Evolutionary conservation across 164 flowering plant genomes (phyloP).

Genomic region (Houttuynia cordata): DNA sequence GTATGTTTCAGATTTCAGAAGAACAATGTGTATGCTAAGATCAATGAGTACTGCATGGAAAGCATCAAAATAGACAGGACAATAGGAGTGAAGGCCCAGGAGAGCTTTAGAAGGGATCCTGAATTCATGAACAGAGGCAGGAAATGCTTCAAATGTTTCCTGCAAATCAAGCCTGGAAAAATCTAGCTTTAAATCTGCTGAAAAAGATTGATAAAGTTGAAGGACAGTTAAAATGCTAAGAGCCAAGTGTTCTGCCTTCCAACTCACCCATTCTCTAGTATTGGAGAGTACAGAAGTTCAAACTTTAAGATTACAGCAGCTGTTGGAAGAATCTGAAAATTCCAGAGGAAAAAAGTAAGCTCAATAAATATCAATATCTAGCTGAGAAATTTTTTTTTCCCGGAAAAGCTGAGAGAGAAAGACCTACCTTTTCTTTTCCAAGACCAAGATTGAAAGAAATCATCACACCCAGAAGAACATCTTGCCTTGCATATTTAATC

Average conservation of each 20-base stretch:
- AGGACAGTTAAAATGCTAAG: neutral
- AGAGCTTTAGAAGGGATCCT: constrained; percentile 94
- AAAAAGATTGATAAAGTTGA: neutral
- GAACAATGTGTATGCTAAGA: constrained; percentile 47
- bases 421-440: constrained; percentile 43
- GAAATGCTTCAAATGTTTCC: constrained; percentile 36
- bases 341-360: neutral
- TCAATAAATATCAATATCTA: constrained; percentile 1
- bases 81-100: constrained; percentile 88
- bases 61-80: constrained; percentile 89
- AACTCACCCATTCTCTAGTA: constrained; percentile 52
- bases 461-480: constrained; percentile 78
- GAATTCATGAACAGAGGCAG: constrained; percentile 89
- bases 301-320: constrained; percentile 80
- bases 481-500: constrained; percentile 95
- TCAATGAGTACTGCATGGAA: constrained; percentile 90
- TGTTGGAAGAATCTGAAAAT: constrained; percentile 49
- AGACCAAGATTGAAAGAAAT: constrained; percentile 69
- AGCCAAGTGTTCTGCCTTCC: neutral
- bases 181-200: neutral
- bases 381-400: neutral
- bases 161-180: constrained; percentile 46
- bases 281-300: constrained; percentile 84
- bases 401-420: constrained; percentile 7
- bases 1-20: constrained; percentile 47